phyloP scores from a whole-genome alignment of 805 yeast species.

The Candida oleophila region DNA sequence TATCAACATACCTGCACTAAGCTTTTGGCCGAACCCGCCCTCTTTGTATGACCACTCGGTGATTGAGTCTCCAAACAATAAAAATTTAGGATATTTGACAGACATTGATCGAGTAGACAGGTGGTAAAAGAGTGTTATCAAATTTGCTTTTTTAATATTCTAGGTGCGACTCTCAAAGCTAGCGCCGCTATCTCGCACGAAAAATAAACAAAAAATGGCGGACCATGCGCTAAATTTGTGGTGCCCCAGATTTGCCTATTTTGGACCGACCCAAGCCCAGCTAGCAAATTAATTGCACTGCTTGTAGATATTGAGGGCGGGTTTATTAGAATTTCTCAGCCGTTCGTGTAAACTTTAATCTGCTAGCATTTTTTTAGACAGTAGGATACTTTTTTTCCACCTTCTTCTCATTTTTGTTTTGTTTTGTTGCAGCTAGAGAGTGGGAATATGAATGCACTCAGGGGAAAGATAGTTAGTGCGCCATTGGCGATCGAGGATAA shows the following conservation, averaged over 20 bases:
- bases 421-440: not conserved
- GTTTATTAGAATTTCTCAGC: too few relatives aligned
- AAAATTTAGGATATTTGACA: slow-evolving; percentile 36
- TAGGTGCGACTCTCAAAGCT: too few relatives aligned
- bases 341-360: too few relatives aligned
- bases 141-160: too few relatives aligned
- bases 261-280: too few relatives aligned
- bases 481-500: slow-evolving; percentile 20
- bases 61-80: slow-evolving; percentile 72
- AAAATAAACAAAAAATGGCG: too few relatives aligned
- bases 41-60: slow-evolving; percentile 52
- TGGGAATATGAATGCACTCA: not conserved
- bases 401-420: not conserved
- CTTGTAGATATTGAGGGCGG: too few relatives aligned
- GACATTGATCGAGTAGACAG: not conserved
- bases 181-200: too few relatives aligned
- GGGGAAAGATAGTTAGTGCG: slow-evolving; percentile 3
- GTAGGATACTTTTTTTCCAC: not conserved
- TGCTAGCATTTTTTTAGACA: too few relatives aligned
- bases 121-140: not conserved
- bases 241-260: too few relatives aligned
- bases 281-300: too few relatives aligned
- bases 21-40: slow-evolving; percentile 46
- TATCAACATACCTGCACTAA: slow-evolving; percentile 15
- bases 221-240: too few relatives aligned